Evolutionary conservation across 495 filamentous ascomycete genomes (phyloP).

Genomic region (Acidomyces sp.): DNA sequence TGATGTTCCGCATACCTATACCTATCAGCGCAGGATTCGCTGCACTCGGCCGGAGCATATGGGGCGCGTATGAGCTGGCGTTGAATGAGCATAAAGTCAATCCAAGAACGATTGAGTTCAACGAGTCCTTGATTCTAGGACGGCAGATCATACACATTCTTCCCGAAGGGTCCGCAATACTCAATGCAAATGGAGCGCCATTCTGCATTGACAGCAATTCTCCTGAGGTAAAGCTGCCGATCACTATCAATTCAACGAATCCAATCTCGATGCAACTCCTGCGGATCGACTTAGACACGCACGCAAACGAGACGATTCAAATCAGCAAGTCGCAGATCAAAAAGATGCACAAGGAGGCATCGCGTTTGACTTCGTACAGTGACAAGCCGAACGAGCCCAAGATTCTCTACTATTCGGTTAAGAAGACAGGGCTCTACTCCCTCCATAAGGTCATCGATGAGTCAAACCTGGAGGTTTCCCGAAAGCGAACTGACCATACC

Average conservation of each 20-base stretch:
- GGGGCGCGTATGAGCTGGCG: conserved; percentile 69
- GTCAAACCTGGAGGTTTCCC: conserved; percentile 81
- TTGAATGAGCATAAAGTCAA: conserved; percentile 84
- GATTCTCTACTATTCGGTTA: conserved; percentile 48
- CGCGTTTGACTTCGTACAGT: conserved; percentile 35
- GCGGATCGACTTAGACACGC: conserved; percentile 69
- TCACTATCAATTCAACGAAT: conserved; percentile 82
- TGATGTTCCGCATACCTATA: conserved; percentile 83
- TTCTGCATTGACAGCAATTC: conserved; percentile 62
- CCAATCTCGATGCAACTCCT: conserved; percentile 75
- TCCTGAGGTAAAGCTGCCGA: conserved; percentile 54
- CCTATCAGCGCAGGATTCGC: conserved; percentile 55
- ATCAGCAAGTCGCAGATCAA: conserved; percentile 59
- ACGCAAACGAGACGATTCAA: conserved; percentile 61
- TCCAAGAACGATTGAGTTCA: conserved; percentile 69
- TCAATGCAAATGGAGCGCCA: conserved; percentile 64
- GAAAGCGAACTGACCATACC: conserved; percentile 49
- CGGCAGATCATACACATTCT: conserved; percentile 94
- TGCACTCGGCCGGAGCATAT: conserved; percentile 58
- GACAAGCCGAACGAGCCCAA: conserved; percentile 29
- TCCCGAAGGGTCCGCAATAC: conserved; percentile 82
- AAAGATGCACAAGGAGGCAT: conserved; percentile 49
- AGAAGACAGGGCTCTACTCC: conserved; percentile 75
- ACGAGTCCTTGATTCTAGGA: conserved; percentile 82
- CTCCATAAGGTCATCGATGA: conserved; percentile 77